A percentile compares a stretch with the other conserved stretches of the same genome.
These are phyloP conservation scores for Thinopyrum elongatum DNA, from an alignment of 176 grass and related monocot species.

Conservation along the genomic window DNA sequence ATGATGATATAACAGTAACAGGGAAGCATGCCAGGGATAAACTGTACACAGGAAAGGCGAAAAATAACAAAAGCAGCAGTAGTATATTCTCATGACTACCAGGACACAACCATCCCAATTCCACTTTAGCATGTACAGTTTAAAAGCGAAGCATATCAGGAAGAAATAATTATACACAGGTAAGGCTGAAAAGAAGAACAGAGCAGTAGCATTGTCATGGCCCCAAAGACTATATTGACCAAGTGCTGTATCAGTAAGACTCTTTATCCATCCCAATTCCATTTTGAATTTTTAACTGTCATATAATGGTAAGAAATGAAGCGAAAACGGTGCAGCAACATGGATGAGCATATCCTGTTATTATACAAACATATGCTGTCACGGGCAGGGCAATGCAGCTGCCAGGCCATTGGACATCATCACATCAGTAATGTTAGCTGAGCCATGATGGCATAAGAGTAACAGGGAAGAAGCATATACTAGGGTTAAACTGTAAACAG, in stretches of 20 bases:
- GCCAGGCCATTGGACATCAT: no score
- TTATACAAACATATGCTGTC: no score
- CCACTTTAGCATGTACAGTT: background rate
- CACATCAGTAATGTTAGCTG: no score
- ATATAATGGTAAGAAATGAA: background rate
- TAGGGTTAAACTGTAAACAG: no score
- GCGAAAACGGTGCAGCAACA: background rate
- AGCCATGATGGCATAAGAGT: no score
- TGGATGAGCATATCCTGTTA: no score
- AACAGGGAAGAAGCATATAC: no score
- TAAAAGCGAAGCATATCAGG: background rate
- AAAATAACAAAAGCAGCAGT: background rate
- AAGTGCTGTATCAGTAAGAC: no score
- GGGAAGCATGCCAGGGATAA: background rate
- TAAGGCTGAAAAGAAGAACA: background rate
- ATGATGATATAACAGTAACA: background rate
- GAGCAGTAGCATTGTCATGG: no score
- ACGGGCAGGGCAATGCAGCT: no score
- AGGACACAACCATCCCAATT: background rate
- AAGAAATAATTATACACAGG: background rate
- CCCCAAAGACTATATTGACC: no score
- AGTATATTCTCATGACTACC: background rate
- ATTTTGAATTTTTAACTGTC: background rate
- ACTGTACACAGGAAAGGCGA: background rate
- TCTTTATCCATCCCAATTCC: background rate